Base-by-base conservation (phyloP, 345 rosid genomes). In the Camelina sativa region DNA sequence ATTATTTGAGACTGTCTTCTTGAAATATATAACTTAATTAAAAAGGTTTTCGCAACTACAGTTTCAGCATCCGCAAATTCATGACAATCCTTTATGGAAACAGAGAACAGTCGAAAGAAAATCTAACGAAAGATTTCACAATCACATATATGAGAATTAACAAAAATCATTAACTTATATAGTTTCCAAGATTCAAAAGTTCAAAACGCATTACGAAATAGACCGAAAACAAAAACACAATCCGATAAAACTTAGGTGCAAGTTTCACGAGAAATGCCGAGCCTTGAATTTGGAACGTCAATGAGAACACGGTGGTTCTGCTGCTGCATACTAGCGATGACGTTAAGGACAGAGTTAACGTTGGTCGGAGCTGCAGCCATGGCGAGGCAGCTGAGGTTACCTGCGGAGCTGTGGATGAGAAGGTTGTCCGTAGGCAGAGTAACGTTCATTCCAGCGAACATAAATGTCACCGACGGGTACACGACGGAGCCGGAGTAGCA, bases 271-370 rank as follows among this genome's bases (percentile, higher is more conserved):
- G 97, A 81, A 38, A 90, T 89, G 2, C 99, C 99, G 3, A 95
- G 80, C 89, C 96, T 88, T 15, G 93, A 86, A 43, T 89, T 90
- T 65, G 96, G 88, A 43, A 85, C 84, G 51, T 95, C 99, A 47
- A 86, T 81, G 19, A 95, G 89, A 11, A 90, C 62, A 73, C 99
- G 84, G 35, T 92, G 98, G 80, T 95, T 95, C 81, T 92, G 99
- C 50, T 92, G 99, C 87, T 95, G 98, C 98, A 95, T 90, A 70
- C 82, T 92, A 60, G 99, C 99, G 4, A 92, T 88, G 28, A 95
- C 97, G 55, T 92, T 95, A 11, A 95, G 88, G 62, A 87, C 97
- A 0, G 96, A 92, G 75, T 90, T 95, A 32, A 94, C 92, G 15
- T 90, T 92, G 34, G 75, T 86, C 0, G 97, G 97, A 15, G 99